Percentiles rank a stretch among this genome's conserved stretches.
These are phyloP conservation scores for Tylopilus balloui DNA, from an alignment of 768 basidiomycete genomes.

Conservation along the genomic window DNA sequence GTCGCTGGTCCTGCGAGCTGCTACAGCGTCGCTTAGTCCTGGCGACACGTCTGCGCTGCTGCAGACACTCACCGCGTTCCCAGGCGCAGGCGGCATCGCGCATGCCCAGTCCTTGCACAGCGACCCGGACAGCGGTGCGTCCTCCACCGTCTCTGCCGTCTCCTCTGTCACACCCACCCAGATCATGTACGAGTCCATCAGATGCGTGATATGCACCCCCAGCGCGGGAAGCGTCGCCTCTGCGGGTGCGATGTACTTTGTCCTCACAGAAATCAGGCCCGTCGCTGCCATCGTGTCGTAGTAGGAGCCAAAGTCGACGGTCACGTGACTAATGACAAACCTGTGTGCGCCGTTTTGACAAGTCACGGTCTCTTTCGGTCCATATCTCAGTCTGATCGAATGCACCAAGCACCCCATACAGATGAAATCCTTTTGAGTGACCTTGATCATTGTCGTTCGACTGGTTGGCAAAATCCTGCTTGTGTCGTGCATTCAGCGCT, in stretches of 20 bases:
- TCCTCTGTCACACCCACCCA: conserved; percentile 68
- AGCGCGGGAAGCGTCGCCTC: conserved; percentile 53
- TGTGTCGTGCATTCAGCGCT: too few species aligned
- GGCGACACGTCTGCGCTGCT: not conserved
- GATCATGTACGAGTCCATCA: conserved; percentile 76
- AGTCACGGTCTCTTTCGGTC: too few species aligned
- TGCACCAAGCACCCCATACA: too few species aligned
- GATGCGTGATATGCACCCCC: conserved; percentile 58
- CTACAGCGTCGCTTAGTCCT: not conserved
- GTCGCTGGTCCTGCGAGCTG: conserved; percentile 42
- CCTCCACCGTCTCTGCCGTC: conserved; percentile 40
- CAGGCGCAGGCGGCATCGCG: conserved; percentile 58
- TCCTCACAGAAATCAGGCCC: conserved; percentile 39
- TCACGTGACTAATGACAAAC: conserved; percentile 23
- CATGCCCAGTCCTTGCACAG: conserved; percentile 78
- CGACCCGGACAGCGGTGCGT: conserved; percentile 49
- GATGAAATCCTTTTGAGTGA: too few species aligned
- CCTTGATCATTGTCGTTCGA: too few species aligned
- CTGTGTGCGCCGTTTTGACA: too few species aligned
- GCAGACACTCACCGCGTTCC: conserved; percentile 21
- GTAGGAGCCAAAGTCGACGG: not conserved
- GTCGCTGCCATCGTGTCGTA: conserved; percentile 5
- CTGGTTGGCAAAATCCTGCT: too few species aligned
- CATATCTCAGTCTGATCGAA: too few species aligned
- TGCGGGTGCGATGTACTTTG: conserved; percentile 45